Evolutionary conservation across 1,284 basidiomycete genomes (phyloP), one percentile per base, ranked within the genome.

Genomic region (Tausonia pullulans): DNA sequence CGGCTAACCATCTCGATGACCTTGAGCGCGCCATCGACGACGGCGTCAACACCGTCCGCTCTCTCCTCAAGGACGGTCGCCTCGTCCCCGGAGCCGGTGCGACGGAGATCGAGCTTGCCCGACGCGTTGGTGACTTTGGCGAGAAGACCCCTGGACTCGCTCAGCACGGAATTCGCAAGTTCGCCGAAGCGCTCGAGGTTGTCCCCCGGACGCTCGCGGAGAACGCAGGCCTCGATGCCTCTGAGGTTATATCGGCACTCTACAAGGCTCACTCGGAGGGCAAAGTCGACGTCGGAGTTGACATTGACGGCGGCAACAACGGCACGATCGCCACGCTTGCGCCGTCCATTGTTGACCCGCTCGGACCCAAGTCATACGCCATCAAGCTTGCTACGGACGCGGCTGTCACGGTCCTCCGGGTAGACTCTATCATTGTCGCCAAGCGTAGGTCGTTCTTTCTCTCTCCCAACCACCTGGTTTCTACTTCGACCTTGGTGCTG

Each of bases 361-460:
- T 96, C 2, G 87, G 86, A 7, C 88, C 90, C 14, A 96, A 95
- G 76, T 80, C 84, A 8, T 96, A 92, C 91, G 90, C 91, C 1
- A 83, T 96, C 69, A 81, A 83, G 67, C 83, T 93, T 44, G 92
- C 88, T 13, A 94, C 93, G 0, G 94, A 96, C 73, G 94, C 96
- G 4, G 96, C 96, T 2, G 84, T 94, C 62, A 87, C 88, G 0
- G 92, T 99, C 39, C 83, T 99, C 58, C 88, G 87, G 66, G 96
- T 99, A 9, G 96, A 99, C 77, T 90, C 88, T 71, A 97, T 98
- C 77, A 98, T 98, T 78, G 95, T 97, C 85, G 91, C 89, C 76
- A 92, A 91, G 74, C 89, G 89, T 60, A 90, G 90, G 0, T 75
- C 75, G 5, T 49, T 11, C 60, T 43, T 16, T 53, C 51, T 40